phyloP scores from a whole-genome alignment of 2,329 filamentous ascomycete species.

The Zymoseptoria ardabiliae region DNA sequence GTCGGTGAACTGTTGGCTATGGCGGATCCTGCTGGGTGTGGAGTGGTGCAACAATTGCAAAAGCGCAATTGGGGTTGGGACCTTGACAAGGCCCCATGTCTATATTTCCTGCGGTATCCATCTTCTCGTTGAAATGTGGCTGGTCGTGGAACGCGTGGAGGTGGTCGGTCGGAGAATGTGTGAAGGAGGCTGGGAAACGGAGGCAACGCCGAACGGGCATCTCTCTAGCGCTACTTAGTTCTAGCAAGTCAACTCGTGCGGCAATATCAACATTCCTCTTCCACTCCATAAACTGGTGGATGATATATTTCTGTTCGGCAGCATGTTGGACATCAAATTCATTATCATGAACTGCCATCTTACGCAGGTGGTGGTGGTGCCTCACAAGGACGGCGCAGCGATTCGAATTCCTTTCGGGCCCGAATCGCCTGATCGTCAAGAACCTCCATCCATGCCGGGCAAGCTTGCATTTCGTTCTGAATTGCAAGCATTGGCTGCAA shows the following conservation, averaged over 20 bases:
- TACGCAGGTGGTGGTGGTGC: no score
- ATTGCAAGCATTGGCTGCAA: background rate
- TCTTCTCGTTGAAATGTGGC: slow-evolving; percentile 7
- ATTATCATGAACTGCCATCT: background rate
- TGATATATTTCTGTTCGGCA: background rate
- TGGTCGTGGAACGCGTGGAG: background rate
- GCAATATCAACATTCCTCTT: background rate
- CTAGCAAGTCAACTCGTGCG: no score
- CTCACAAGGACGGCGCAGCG: no score
- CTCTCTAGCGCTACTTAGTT: no score
- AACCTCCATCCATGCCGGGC: background rate
- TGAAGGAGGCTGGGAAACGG: background rate
- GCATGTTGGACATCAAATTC: background rate
- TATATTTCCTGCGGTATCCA: slow-evolving; percentile 4
- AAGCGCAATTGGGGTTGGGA: slow-evolving; percentile 3
- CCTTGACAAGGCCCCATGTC: background rate
- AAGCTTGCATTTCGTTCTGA: background rate
- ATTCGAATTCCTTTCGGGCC: background rate
- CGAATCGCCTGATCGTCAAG: background rate
- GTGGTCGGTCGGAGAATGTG: background rate
- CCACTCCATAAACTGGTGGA: background rate
- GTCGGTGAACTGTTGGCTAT: slow-evolving; percentile 6
- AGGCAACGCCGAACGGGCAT: no score
- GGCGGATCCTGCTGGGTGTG: slow-evolving; percentile 7
- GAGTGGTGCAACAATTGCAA: slow-evolving; percentile 10